Base-by-base conservation (phyloP, 352 stramenopile genomes). In the Blastocystis sp. region DNA sequence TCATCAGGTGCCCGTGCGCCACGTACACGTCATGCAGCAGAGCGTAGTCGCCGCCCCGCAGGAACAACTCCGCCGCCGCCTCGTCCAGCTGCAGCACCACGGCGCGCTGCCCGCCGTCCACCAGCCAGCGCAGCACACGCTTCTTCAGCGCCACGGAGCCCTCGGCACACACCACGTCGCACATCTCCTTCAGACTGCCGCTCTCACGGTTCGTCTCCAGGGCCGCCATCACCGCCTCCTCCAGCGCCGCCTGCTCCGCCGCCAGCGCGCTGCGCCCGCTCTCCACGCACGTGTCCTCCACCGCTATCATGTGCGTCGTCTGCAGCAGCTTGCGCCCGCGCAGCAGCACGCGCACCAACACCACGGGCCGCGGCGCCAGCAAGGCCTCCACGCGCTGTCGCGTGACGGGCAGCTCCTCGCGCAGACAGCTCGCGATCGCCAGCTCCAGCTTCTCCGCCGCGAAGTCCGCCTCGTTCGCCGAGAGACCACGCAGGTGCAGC, bases 1-100 rank as follows among this genome's bases (percentile, higher is more conserved):
- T 52, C 10, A 52, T 28, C 17, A 19, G n/a, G n/a, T 69, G 38
- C 14, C n/a, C 34, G 4, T 69, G 74, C 38, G n/a, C 45, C 48
- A 84, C n/a, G n/a, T 84, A 84, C 9, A 68, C 40, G 1, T 19
- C 3, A 19, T 84, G 48, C 21, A 84, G 57, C 40, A 45, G 24
- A 6, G 11, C 52, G 60, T 69, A 68, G 28, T 84, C 54, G 6
- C 54, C 28, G 28, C 45, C n/a, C 17, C 68, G 24, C 21, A 84
- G 34, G 45, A 69, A 84, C 57, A 57, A 10, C 17, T 84, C 60
- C 21, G 69, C 6, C 24, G 68, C 74, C 21, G 21, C 3, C 11
- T 63, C 34, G n/a, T 38, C 43, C 21, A 63, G 52, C 45, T 68
- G 40, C 17, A 68, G 28, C 21, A 42, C 21, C 11, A 84, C 38